A percentile compares a stretch with the other conserved stretches of the same genome.
phyloP scores from a whole-genome alignment of 2,329 filamentous ascomycete species.

The Pseudocercospora vitis region DNA sequence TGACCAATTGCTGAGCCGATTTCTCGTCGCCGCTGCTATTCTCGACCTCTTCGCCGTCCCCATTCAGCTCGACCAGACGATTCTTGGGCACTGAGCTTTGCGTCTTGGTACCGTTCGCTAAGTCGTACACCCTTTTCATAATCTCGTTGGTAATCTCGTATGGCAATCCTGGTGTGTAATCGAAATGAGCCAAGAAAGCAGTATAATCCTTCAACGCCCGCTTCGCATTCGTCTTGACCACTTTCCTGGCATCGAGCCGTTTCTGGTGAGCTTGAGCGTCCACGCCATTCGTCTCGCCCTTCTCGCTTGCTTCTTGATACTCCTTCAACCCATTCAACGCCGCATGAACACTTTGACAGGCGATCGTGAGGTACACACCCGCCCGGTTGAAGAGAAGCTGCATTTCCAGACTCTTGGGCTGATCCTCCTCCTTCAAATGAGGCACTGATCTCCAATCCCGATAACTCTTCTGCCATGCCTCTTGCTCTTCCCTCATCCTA shows the following conservation, averaged over 20 bases:
- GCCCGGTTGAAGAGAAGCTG: slow-evolving; percentile 77
- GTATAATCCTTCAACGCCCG: slow-evolving; percentile 73
- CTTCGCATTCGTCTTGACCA: slow-evolving; percentile 72
- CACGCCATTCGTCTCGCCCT: slow-evolving; percentile 41
- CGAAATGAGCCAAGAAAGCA: slow-evolving; percentile 69
- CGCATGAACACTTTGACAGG: slow-evolving; percentile 63
- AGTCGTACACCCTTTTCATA: slow-evolving; percentile 58
- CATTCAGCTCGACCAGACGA: slow-evolving; percentile 33
- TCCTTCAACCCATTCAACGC: slow-evolving; percentile 54
- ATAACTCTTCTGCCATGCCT: slow-evolving; percentile 40
- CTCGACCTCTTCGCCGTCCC: slow-evolving; percentile 25
- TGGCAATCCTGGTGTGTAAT: slow-evolving; percentile 73
- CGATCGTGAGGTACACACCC: slow-evolving; percentile 68
- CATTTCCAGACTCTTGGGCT: slow-evolving; percentile 71
- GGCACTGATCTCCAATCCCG: slow-evolving; percentile 52
- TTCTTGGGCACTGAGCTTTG: slow-evolving; percentile 32
- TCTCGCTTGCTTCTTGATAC: slow-evolving; percentile 34
- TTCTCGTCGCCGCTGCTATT: slow-evolving; percentile 24
- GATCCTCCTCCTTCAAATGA: slow-evolving; percentile 61
- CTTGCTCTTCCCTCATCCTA: slow-evolving; percentile 42
- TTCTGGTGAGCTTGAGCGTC: slow-evolving; percentile 50
- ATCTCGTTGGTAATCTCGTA: slow-evolving; percentile 60
- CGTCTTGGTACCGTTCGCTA: slow-evolving; percentile 48
- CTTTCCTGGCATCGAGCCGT: slow-evolving; percentile 63
- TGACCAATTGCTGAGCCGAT: slow-evolving; percentile 46